Evolutionary conservation across 768 basidiomycete species (phyloP), one percentile per base, ranked within the genome.

Genomic region (Xerocomellus dryophilus): DNA sequence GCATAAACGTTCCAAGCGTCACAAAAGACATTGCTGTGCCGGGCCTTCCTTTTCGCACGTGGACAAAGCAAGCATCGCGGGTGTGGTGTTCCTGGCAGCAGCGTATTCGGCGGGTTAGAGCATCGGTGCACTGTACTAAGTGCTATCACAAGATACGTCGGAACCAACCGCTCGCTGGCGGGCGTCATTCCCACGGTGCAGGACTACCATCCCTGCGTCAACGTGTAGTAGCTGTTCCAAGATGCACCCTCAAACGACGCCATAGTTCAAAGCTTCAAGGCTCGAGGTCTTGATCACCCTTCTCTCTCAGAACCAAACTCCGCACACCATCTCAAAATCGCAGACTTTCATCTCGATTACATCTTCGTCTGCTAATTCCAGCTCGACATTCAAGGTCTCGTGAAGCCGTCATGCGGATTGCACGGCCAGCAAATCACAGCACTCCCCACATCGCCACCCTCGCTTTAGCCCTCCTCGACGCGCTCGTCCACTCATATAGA

Each of bases 371-470:
- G 20, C 14, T 46, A 15, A 50, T 12, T 1, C 14, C 29, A n/a
- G 43, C 52, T 45, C 25, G 34, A 56, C 3, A 8, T 50, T 2
- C 14, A 64, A 95, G 93, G 56, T 90, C 97, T 7, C 84, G 97
- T 53, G 97, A 99, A 66, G 93, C 92, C 7, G 85, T 89, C 27
- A 91, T 96, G 83, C 76, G 82, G 50, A 78, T 93, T 36, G 90
- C 92, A 14, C 81, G 86, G 18, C 79, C 91, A 42, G 85, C 92
- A 52, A 98, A 98, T 71, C 89, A 94, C 66, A 85, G 94, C 52
- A 95, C 96, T 64, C 91, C 90, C 0, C 94, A 97, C 67, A 81
- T 96, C 61, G 85, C 92, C 20, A 81, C 96, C 59, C 84, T 98
- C 29, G 85, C 93, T 4, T 81, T 98, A 11, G 76, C 88, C 6